Conservation (phyloP, 2,329 filamentous ascomycete species). For the Diaporthe ilicicola region DNA sequence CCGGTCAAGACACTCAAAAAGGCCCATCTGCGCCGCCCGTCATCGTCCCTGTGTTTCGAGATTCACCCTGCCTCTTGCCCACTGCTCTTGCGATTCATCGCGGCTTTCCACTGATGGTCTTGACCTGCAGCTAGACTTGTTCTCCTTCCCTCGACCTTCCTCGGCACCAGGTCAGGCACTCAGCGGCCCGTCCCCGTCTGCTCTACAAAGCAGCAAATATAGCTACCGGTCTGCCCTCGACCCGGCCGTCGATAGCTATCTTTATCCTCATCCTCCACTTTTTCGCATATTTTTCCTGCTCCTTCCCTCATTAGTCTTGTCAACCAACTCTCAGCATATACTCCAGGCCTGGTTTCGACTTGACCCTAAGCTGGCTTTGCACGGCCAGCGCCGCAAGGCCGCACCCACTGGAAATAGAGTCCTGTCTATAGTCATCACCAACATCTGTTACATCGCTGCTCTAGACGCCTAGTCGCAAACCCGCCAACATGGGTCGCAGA, state of each 20-base stretch:
- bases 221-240: constrained; percentile 12
- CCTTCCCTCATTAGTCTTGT: background rate
- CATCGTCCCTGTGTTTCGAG: constrained; percentile 27
- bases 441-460: constrained; percentile 26
- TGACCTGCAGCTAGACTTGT: background rate
- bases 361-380: constrained; percentile 30
- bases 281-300: background rate
- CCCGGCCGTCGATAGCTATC: constrained; percentile 26
- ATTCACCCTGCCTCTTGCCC: constrained; percentile 21
- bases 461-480: constrained; percentile 9
- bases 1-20: constrained; percentile 32
- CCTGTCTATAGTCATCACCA: constrained; percentile 20
- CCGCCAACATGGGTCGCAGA: constrained; percentile 83
- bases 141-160: background rate
- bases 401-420: constrained; percentile 30
- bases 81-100: constrained; percentile 17
- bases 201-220: constrained; percentile 11
- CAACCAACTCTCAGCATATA: constrained; percentile 5
- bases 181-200: constrained; percentile 1
- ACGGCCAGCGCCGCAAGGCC: constrained; percentile 32
- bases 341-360: constrained; percentile 29
- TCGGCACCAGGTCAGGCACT: constrained; percentile 1
- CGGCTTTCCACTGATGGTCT: background rate
- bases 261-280: constrained; percentile 27
- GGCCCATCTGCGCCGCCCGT: constrained; percentile 30